A percentile compares a stretch with the other conserved stretches of the same genome.
Evolutionary conservation across 805 yeast genomes (phyloP).

Genomic region (Schwanniomyces polymorphus): DNA sequence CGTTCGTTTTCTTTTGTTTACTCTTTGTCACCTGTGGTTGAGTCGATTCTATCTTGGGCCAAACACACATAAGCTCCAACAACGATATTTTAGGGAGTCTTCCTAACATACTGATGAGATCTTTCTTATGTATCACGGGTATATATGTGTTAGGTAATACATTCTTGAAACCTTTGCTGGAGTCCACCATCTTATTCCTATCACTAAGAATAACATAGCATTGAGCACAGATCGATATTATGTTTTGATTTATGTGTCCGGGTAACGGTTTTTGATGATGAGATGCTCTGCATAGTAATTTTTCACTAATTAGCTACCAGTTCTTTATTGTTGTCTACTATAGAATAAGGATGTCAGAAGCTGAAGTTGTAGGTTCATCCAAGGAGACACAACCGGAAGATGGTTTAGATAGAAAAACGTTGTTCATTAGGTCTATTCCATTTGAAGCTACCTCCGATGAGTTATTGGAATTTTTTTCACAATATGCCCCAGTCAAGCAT

Average conservation of each 20-base stretch:
- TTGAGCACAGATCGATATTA: not conserved
- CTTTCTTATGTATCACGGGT: constrained; percentile 27
- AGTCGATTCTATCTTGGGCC: constrained; percentile 34
- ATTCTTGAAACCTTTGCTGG: constrained; percentile 10
- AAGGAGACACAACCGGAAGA: constrained; percentile 17
- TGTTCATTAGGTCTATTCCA: constrained; percentile 88
- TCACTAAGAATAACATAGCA: not conserved
- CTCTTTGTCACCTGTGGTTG: constrained; percentile 20
- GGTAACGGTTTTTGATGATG: not conserved
- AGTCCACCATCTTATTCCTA: constrained; percentile 3
- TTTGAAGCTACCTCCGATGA: constrained; percentile 77
- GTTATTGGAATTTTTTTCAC: constrained; percentile 81
- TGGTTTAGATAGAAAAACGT: constrained; percentile 56
- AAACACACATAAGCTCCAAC: constrained; percentile 28
- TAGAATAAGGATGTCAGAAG: not conserved
- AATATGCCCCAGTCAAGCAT: constrained; percentile 92
- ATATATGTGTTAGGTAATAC: constrained; percentile 40
- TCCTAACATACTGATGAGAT: constrained; percentile 18
- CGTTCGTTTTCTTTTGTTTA: constrained; percentile 22
- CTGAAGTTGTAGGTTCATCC: not conserved
- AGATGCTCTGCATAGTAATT: constrained; percentile 1
- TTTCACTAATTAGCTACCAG: not conserved
- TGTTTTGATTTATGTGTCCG: not conserved
- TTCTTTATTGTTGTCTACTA: not conserved
- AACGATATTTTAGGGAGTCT: constrained; percentile 33